Percentiles rank a stretch among this genome's conserved stretches.
These are phyloP conservation scores for Lupinus albus DNA, from an alignment of 306 rosid genomes.

Conservation along the genomic window DNA sequence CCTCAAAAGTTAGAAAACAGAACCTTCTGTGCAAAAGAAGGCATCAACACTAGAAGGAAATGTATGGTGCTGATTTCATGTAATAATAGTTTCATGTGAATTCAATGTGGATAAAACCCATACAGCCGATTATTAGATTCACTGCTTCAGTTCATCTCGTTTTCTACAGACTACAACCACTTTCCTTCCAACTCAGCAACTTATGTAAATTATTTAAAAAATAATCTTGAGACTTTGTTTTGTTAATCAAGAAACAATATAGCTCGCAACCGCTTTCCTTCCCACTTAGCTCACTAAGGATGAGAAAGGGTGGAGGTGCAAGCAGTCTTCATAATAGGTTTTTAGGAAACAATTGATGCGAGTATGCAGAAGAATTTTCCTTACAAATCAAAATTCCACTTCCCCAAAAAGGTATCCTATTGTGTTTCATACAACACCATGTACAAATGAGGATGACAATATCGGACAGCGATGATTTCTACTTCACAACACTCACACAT, in stretches of 20 bases:
- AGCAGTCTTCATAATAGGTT: background rate
- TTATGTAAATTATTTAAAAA: slow-evolving; percentile 10
- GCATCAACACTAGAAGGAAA: slow-evolving; percentile 16
- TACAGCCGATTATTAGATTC: slow-evolving; percentile 3
- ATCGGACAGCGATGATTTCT: slow-evolving; percentile 25
- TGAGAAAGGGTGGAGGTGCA: background rate
- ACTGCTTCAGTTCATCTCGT: slow-evolving; percentile 16
- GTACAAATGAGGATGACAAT: slow-evolving; percentile 6
- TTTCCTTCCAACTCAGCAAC: slow-evolving; percentile 34
- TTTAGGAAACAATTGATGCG: slow-evolving; percentile 16
- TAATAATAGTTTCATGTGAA: slow-evolving; percentile 3
- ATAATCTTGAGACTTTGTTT: slow-evolving; percentile 4
- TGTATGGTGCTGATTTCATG: slow-evolving; percentile 21
- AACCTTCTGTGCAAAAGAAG: slow-evolving; percentile 4
- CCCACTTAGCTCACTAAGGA: too few species aligned
- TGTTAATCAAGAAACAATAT: slow-evolving; percentile 14
- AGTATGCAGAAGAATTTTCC: slow-evolving; percentile 18
- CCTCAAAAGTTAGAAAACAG: slow-evolving; percentile 2
- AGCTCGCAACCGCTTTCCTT: too few species aligned
- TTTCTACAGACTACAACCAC: background rate
- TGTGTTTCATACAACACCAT: slow-evolving; percentile 19
- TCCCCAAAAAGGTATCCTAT: slow-evolving; percentile 2
- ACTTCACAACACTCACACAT: slow-evolving; percentile 9
- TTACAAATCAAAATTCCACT: slow-evolving; percentile 12
- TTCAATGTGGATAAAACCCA: slow-evolving; percentile 23